Conservation (phyloP, 1,284 basidiomycete genomes). For the Rhodotorula sp. region DNA sequence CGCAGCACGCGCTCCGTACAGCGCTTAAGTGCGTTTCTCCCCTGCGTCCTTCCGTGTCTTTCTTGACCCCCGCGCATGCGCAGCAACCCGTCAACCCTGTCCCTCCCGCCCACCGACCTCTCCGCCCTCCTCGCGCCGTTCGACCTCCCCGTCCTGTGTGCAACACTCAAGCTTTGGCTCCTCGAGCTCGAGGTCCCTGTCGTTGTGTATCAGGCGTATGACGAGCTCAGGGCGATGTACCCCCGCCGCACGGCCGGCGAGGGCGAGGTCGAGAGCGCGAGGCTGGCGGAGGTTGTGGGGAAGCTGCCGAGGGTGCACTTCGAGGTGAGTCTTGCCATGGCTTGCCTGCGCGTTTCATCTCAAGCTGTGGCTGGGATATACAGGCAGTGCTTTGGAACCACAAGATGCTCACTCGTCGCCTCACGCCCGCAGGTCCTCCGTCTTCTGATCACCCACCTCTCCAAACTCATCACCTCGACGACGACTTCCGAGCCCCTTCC, state of each 20-base stretch:
- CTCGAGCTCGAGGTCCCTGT: slow-evolving; percentile 44
- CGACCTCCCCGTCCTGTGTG: slow-evolving; percentile 43
- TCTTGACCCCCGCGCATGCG: accelerated
- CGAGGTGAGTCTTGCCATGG: slow-evolving; percentile 40
- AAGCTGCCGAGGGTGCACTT: slow-evolving; percentile 34
- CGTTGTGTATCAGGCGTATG: slow-evolving; percentile 37
- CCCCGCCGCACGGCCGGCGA: slow-evolving; percentile 21
- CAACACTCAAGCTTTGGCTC: slow-evolving; percentile 44
- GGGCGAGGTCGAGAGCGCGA: not conserved
- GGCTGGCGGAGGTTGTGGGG: slow-evolving; percentile 22
- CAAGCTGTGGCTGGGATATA: too few relatives aligned
- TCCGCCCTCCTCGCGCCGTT: slow-evolving; percentile 4
- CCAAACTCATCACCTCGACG: slow-evolving; percentile 27
- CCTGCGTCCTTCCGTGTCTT: not conserved
- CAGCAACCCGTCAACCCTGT: slow-evolving; percentile 1
- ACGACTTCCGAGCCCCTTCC: slow-evolving; percentile 2
- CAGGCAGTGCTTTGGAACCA: not conserved
- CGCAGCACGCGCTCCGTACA: slow-evolving; percentile 31
- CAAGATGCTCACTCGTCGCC: too few relatives aligned
- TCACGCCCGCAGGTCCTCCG: slow-evolving; percentile 19
- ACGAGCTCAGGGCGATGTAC: slow-evolving; percentile 41
- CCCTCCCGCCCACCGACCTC: slow-evolving; percentile 4
- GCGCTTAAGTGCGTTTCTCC: slow-evolving; percentile 13
- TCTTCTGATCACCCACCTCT: slow-evolving; percentile 22
- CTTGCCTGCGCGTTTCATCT: too few relatives aligned